These are phyloP conservation scores for Pyrus pyrifolia DNA, from an alignment of 306 rosid species.

Conservation along the genomic window DNA sequence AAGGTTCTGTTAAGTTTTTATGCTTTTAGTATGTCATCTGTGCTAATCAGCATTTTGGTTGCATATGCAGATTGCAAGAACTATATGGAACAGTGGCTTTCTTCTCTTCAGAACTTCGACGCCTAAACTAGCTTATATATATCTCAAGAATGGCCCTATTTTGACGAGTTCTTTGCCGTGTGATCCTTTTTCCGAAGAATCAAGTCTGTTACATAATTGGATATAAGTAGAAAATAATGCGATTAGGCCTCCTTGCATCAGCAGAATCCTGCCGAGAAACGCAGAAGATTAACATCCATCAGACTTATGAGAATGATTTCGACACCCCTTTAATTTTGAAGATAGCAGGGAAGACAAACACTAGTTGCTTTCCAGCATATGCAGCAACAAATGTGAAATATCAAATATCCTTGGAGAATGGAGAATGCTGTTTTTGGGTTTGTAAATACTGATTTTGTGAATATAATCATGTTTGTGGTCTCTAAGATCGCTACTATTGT, in stretches of 20 bases:
- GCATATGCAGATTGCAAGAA: slow-evolving; percentile 59
- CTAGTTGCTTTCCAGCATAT: background rate
- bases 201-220: background rate
- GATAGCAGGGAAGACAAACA: background rate
- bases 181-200: background rate
- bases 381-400: background rate
- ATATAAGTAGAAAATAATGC: background rate
- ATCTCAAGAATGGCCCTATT: slow-evolving; percentile 13
- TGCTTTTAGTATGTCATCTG: background rate
- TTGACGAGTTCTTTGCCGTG: background rate
- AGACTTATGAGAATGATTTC: background rate
- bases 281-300: background rate
- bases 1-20: background rate
- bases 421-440: background rate
- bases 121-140: slow-evolving; percentile 17
- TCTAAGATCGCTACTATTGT: background rate
- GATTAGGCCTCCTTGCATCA: background rate
- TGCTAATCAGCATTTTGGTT: slow-evolving; percentile 20
- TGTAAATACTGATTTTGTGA: slow-evolving; percentile 1
- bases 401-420: background rate
- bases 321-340: background rate
- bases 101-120: slow-evolving; percentile 51
- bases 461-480: background rate
- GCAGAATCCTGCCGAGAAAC: background rate
- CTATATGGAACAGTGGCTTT: slow-evolving; percentile 60